These are phyloP conservation scores for Phialemonium atrogriseum DNA, from an alignment of 2,329 filamentous ascomycete genomes.

Conservation along the genomic window DNA sequence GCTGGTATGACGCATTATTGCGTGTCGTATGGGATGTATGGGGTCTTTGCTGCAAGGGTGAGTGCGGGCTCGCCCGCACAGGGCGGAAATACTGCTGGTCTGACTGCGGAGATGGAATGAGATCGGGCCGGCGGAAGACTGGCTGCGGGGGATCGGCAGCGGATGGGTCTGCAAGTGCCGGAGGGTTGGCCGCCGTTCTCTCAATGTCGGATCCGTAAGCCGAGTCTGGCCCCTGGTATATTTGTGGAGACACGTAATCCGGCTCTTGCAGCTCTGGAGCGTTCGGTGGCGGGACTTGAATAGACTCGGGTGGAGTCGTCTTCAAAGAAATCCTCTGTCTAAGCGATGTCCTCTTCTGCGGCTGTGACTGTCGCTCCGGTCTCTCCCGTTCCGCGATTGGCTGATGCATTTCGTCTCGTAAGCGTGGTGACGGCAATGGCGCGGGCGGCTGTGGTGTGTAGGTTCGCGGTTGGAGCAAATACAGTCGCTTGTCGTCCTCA, in stretches of 20 bases:
- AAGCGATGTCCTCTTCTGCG: conserved; percentile 34
- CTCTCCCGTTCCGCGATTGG: neutral
- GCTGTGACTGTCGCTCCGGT: conserved; percentile 18
- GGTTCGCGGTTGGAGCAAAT: conserved; percentile 47
- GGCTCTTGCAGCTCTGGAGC: conserved; percentile 24
- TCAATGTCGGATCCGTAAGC: conserved; percentile 41
- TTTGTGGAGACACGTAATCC: conserved; percentile 15
- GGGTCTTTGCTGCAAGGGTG: conserved; percentile 51
- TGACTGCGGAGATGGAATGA: conserved; percentile 40
- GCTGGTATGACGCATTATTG: conserved; percentile 22
- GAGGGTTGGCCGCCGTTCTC: conserved; percentile 26
- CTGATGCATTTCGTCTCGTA: conserved; percentile 13
- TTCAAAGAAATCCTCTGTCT: conserved; percentile 47
- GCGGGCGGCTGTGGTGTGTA: conserved; percentile 45
- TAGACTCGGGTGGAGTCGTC: conserved; percentile 41
- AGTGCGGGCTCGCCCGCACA: conserved; percentile 54
- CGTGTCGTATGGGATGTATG: conserved; percentile 39
- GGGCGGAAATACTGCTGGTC: conserved; percentile 53
- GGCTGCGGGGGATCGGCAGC: conserved; percentile 27
- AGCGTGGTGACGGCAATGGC: conserved; percentile 38
- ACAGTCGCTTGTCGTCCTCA: conserved; percentile 33
- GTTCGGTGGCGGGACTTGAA: conserved; percentile 41
- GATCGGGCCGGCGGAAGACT: conserved; percentile 20
- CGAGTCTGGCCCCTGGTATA: conserved; percentile 33
- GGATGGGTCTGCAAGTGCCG: conserved; percentile 20